Percentiles rank a stretch among this genome's conserved stretches.
Conservation (phyloP, 2,329 filamentous ascomycete genomes). For the Juglanconis juglandina region DNA sequence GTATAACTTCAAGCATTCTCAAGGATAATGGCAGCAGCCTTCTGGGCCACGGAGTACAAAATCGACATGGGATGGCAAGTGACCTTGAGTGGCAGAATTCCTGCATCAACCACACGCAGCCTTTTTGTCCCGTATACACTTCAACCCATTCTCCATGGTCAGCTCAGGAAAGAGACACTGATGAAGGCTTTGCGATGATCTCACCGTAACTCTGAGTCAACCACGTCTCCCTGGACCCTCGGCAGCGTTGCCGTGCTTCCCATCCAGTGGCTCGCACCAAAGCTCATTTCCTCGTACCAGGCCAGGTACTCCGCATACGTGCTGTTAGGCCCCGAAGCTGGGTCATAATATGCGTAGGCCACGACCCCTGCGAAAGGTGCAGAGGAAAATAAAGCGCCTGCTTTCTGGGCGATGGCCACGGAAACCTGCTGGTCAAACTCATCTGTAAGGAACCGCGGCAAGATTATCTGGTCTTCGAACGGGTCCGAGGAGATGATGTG, state of each 20-base stretch:
- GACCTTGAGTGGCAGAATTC: slow-evolving; percentile 19
- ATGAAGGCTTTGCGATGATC: not conserved
- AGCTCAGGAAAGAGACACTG: not conserved
- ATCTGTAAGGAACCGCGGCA: slow-evolving; percentile 22
- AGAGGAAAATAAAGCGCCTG: slow-evolving; percentile 20
- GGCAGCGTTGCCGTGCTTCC: slow-evolving; percentile 25
- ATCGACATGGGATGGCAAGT: slow-evolving; percentile 25
- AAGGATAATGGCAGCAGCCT: slow-evolving; percentile 22
- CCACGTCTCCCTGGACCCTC: slow-evolving; percentile 22
- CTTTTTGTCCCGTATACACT: slow-evolving; percentile 22
- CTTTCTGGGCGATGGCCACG: slow-evolving; percentile 16
- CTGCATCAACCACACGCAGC: slow-evolving; percentile 23
- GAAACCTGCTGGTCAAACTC: slow-evolving; percentile 22
- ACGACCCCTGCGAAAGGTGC: slow-evolving; percentile 19
- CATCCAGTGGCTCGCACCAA: slow-evolving; percentile 24
- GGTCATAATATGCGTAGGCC: slow-evolving; percentile 21
- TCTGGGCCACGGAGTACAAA: slow-evolving; percentile 23
- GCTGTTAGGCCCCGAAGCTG: slow-evolving; percentile 18
- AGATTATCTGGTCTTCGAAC: slow-evolving; percentile 20
- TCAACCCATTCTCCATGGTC: not conserved
- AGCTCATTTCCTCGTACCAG: slow-evolving; percentile 13
- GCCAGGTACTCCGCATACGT: slow-evolving; percentile 21
- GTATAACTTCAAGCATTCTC: slow-evolving; percentile 6
- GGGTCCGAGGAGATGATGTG: slow-evolving; percentile 23
- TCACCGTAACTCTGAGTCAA: not conserved